Conservation (phyloP, 2,329 filamentous ascomycete species). For the Catunica adiposa region DNA sequence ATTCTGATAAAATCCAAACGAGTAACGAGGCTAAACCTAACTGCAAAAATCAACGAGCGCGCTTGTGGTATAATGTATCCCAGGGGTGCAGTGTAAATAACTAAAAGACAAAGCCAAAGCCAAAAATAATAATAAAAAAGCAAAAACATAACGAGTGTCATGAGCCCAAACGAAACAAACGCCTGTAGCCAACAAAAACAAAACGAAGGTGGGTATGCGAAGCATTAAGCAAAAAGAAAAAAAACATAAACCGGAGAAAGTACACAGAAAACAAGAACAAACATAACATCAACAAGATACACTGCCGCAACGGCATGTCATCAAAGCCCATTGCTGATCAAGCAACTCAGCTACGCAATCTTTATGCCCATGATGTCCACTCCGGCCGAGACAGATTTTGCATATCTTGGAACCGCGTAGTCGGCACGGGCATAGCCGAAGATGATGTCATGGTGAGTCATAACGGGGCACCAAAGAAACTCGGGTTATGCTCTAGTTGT, state of each 20-base stretch:
- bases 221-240: neutral
- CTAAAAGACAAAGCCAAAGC: no score
- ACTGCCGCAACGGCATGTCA: no score
- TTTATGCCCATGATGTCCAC: neutral
- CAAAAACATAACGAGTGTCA: neutral
- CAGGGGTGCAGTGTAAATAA: neutral
- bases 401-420: neutral
- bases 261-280: neutral
- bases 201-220: neutral
- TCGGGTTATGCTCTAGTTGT: conserved; percentile 29
- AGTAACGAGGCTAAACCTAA: neutral
- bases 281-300: no score
- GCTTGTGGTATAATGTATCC: neutral
- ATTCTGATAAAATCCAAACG: neutral
- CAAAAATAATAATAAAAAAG: no score
- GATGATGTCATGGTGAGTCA: conserved; percentile 3
- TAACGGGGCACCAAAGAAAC: conserved; percentile 23
- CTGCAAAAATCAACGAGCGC: neutral
- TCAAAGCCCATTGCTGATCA: no score
- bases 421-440: neutral
- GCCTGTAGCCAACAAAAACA: neutral
- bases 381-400: neutral
- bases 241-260: neutral
- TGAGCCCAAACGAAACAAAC: neutral
- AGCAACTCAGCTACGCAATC: neutral